phyloP scores from a whole-genome alignment of 73 alveolate species.

The Loxodes magnus region DNA sequence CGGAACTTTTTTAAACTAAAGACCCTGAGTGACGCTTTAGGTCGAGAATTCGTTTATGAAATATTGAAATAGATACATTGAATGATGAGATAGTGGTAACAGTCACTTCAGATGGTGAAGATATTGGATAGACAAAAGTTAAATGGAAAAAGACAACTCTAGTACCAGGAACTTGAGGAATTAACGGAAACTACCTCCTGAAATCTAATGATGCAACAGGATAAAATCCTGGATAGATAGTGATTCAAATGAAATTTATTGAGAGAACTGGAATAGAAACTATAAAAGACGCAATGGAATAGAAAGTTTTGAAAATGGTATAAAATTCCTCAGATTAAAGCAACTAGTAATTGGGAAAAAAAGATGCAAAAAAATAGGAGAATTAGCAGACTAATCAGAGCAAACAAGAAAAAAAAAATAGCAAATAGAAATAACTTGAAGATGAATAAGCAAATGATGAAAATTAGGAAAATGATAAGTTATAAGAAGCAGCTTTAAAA shows the following conservation, averaged over 20 bases:
- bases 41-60: not conserved
- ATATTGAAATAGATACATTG: not conserved
- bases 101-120: not conserved
- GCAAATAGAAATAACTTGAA: not conserved
- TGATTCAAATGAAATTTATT: no score
- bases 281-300: no score
- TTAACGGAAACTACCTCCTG: not conserved
- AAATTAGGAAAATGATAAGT: not conserved
- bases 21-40: conserved; percentile 8
- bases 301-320: no score
- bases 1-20: not conserved
- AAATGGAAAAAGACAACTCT: not conserved
- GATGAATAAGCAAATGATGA: not conserved
- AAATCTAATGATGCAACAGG: not conserved
- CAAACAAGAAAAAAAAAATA: not conserved
- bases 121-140: not conserved
- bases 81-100: not conserved
- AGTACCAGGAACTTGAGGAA: not conserved
- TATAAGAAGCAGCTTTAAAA: not conserved
- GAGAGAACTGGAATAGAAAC: no score
- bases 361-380: not conserved
- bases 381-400: not conserved
- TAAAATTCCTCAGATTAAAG: no score
- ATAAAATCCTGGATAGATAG: no score
- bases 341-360: not conserved